Conservation (phyloP, 1,139 yeast genomes). For the Saccharomyces hybrid region DNA sequence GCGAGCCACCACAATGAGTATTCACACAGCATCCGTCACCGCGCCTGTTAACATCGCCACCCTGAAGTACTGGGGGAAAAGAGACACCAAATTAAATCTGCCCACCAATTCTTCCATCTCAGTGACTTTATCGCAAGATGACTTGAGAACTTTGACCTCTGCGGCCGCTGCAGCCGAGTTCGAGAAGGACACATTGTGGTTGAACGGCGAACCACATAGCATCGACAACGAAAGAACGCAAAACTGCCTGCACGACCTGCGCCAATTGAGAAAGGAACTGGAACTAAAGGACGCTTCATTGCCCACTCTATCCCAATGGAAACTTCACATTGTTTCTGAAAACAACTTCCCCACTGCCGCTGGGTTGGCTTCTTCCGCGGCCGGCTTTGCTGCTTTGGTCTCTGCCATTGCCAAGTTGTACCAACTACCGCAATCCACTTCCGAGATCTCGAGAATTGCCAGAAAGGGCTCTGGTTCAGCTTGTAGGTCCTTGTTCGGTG, state of each 20-base stretch:
- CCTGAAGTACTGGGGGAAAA: conserved; percentile 95
- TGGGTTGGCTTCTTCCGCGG: conserved; percentile 95
- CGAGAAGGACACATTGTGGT: conserved; percentile 62
- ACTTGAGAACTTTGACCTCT: conserved; percentile 83
- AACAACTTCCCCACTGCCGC: conserved; percentile 99
- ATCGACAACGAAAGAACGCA: conserved; percentile 62
- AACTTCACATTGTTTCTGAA: conserved; percentile 78
- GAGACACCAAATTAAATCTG: conserved; percentile 76
- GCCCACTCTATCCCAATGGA: conserved; percentile 56
- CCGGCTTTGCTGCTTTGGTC: conserved; percentile 95
- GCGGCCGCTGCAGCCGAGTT: conserved; percentile 61
- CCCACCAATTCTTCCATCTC: conserved; percentile 96
- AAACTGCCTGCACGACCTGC: conserved; percentile 72
- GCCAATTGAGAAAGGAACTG: conserved; percentile 51
- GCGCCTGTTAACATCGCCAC: conserved; percentile 99
- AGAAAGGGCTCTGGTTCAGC: conserved; percentile 99
- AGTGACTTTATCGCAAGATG: conserved; percentile 85
- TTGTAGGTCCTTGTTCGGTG: conserved; percentile 93
- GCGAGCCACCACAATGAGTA: conserved; percentile 1
- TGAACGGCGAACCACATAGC: conserved; percentile 70
- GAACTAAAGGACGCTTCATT: conserved; percentile 44
- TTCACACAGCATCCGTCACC: conserved; percentile 72
- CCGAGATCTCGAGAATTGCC: conserved; percentile 86
- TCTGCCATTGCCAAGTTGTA: conserved; percentile 76
- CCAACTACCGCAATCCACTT: conserved; percentile 68